Conservation (phyloP, 768 basidiomycete species). For the Auriscalpium microsporum region DNA sequence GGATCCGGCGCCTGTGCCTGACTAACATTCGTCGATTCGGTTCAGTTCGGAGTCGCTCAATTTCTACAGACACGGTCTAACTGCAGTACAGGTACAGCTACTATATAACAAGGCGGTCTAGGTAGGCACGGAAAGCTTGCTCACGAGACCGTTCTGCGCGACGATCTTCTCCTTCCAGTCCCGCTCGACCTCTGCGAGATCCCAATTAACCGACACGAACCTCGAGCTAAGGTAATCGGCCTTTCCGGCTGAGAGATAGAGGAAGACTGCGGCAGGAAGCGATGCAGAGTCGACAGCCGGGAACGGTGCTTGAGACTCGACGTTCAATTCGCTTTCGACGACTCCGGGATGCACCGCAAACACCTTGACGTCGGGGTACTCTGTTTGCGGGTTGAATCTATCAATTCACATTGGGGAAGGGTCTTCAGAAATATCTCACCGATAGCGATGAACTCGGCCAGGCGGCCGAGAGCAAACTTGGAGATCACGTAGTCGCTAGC, state of each 20-base stretch:
- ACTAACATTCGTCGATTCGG: too few species aligned
- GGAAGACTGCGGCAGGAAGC: slow-evolving; percentile 14
- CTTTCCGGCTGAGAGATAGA: slow-evolving; percentile 17
- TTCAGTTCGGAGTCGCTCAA: too few species aligned
- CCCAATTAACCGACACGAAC: slow-evolving; percentile 3
- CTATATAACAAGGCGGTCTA: too few species aligned
- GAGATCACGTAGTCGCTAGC: slow-evolving; percentile 1
- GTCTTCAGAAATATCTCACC: not conserved
- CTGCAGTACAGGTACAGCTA: too few species aligned
- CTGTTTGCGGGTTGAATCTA: too few species aligned
- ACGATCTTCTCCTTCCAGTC: slow-evolving; percentile 4
- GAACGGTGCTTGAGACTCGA: not conserved
- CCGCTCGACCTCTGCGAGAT: not conserved
- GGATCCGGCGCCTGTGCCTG: too few species aligned
- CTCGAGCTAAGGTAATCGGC: slow-evolving; percentile 13
- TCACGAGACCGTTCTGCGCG: not conserved
- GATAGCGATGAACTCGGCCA: slow-evolving; percentile 3
- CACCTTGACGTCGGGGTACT: slow-evolving; percentile 3
- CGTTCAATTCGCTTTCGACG: not conserved
- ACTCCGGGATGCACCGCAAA: slow-evolving; percentile 5
- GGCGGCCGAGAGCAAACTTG: slow-evolving; percentile 1
- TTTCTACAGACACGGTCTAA: too few species aligned
- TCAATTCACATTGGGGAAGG: too few species aligned
- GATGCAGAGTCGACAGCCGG: slow-evolving; percentile 9
- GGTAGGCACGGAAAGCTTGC: not conserved